Base-by-base conservation (phyloP, 2,329 filamentous ascomycete genomes). In the Polychaeton citri region DNA sequence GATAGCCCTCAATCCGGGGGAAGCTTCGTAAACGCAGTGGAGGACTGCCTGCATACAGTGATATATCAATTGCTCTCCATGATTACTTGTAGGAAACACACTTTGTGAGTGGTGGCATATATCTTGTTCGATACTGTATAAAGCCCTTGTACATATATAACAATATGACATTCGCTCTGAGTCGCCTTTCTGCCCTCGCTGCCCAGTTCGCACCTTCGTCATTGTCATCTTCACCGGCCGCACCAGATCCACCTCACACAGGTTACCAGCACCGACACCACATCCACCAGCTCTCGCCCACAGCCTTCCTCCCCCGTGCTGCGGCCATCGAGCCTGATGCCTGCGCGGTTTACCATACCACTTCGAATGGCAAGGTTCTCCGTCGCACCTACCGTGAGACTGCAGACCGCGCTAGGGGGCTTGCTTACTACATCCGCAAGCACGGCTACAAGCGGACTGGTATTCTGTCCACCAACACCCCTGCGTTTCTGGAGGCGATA, bases 401-500 rank as follows among this genome's bases (percentile, higher is more conserved):
- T 40, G 82, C 90, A 12, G 83, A 94, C 52, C 82, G 90, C 30
- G 83, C 87, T 3, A 67, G 83, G 30, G 90, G 88, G 1, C 65
- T 98, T 13, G 87, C 86, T 10, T 96, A 93, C 61, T 96, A 81
- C 56, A 57, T 98, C 38, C 72, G 73, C 47, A 83, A 82, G 57
- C 74, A 82, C 52, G 70, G 72, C 4, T 76, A 75, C 51, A 79
- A 75, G 50, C 72, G 82, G 40, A 81, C 96, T 5, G 90, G 90
- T 5, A 79, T 98, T 33, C 67, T 98, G 8, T 79, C 77, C 6
- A 83, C 90, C 3, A 98, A 98, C 56, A 98, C 90, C 1, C 90
- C 90, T 0, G 87, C 87, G 0, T 96, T 96, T 50, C 67, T 98
- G 19, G 88, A 96, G 61, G 74, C 77, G 5, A 83, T 94, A 42